A percentile compares a stretch with the other conserved stretches of the same genome.
phyloP scores from a whole-genome alignment of 176 grass and related monocot genomes.

The Triticum monococcum region DNA sequence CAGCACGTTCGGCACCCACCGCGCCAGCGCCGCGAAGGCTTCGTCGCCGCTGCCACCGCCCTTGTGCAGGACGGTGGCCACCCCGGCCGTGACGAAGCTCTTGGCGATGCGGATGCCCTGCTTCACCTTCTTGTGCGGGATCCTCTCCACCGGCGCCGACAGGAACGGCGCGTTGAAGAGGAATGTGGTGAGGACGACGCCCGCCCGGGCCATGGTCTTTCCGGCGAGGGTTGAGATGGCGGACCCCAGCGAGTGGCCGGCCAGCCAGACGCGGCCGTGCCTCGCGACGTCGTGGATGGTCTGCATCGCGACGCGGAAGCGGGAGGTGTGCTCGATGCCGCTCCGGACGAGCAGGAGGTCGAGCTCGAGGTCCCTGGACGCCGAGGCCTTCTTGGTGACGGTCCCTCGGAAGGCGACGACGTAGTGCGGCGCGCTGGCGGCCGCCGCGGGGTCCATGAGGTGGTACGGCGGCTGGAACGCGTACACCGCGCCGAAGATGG shows the following conservation, averaged over 20 bases:
- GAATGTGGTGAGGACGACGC: slow-evolving; percentile 49
- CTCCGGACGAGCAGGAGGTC: slow-evolving; percentile 53
- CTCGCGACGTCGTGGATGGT: slow-evolving; percentile 27
- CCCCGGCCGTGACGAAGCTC: slow-evolving; percentile 58
- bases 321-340: slow-evolving; percentile 42
- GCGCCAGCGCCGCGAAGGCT: slow-evolving; percentile 48
- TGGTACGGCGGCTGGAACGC: slow-evolving; percentile 34
- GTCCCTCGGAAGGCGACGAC: slow-evolving; percentile 73
- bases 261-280: slow-evolving; percentile 49
- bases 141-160: slow-evolving; percentile 60
- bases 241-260: slow-evolving; percentile 67
- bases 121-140: slow-evolving; percentile 48
- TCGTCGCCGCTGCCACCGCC: neutral
- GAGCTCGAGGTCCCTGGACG: slow-evolving; percentile 39
- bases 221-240: slow-evolving; percentile 55
- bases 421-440: slow-evolving; percentile 36
- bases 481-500: slow-evolving; percentile 64
- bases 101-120: slow-evolving; percentile 51
- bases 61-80: slow-evolving; percentile 36
- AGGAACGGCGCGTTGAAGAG: slow-evolving; percentile 79
- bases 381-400: slow-evolving; percentile 46
- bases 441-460: neutral
- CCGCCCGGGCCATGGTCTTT: slow-evolving; percentile 54
- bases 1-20: slow-evolving; percentile 65
- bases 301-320: slow-evolving; percentile 38